Evolutionary conservation across 495 filamentous ascomycete species (phyloP), one percentile per base, ranked within the genome.

Genomic region (Aspergillus ostianus): DNA sequence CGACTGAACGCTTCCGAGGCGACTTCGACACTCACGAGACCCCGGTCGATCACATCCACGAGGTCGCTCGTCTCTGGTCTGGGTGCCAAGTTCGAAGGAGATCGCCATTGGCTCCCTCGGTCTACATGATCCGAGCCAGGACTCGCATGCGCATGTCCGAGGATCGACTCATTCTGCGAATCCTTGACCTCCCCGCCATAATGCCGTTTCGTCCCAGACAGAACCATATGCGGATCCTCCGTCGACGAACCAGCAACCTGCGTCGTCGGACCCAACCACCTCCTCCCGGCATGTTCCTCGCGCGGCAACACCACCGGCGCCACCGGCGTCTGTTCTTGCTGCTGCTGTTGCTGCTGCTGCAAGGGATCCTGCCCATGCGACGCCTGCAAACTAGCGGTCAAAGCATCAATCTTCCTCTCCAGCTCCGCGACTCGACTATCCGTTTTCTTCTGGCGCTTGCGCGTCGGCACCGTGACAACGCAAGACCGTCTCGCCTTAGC

Each of bases 401-500:
- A 69, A 12, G 87, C 90, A 76, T 97, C 91, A 52, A 98, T 93
- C 77, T 95, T 96, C 76, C 87, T 91, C 75, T 98, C 94, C 47
- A 98, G 78, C 74, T 97, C 93, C 15, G 92, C 88, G 8, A 98
- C 92, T 45, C 93, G 84, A 58, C 85, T 92, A 69, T 97, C 94
- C 27, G 90, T 91, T 78, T 97, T 97, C 78, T 94, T 96, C 77
- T 93, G 90, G 29, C 93, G 80, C 73, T 96, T 97, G 15, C 92
- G 81, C 13, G 84, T 91, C 1, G 93, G 92, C 26, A 84, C 83
- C 8, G 92, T 96, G 41, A 95, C 87, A 30, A 96, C 69, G 64
- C 94, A 98, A 57, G 79, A 76, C 17, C 93, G 80, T 26, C 84
- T 82, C 1, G 93, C 90, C 70, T 97, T 97, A 21, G 85, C 84